These are phyloP conservation scores for Peribolospora kevripleyi DNA, from an alignment of 768 basidiomycete species.

Conservation along the genomic window DNA sequence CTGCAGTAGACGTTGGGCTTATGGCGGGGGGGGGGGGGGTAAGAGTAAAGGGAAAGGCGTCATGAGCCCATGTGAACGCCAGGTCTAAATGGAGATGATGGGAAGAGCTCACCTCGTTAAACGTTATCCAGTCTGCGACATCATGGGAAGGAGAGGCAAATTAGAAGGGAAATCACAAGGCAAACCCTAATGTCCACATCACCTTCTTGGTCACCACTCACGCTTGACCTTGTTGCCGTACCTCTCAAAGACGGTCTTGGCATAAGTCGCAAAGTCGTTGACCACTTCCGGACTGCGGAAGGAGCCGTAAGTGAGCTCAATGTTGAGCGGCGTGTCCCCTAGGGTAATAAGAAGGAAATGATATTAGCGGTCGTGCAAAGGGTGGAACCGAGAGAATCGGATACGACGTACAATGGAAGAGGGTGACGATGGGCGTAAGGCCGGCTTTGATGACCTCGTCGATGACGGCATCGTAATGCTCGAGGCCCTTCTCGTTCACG, in stretches of 20 bases:
- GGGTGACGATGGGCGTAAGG: slow-evolving; percentile 28
- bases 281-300: slow-evolving; percentile 27
- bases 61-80: no score
- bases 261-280: slow-evolving; percentile 29
- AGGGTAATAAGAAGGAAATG: no score
- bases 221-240: slow-evolving; percentile 27
- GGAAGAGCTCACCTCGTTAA: slow-evolving; percentile 25
- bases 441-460: slow-evolving; percentile 25
- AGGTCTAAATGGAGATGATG: no score
- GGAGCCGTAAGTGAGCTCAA: slow-evolving; percentile 29
- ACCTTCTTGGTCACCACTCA: background rate
- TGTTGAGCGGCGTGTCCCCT: slow-evolving; percentile 29
- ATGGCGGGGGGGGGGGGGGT: no score
- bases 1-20: no score
- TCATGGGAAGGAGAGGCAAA: no score
- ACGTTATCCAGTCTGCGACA: slow-evolving; percentile 16
- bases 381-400: background rate
- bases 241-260: slow-evolving; percentile 28
- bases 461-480: slow-evolving; percentile 24
- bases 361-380: slow-evolving; percentile 20
- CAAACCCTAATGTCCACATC: no score
- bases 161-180: no score
- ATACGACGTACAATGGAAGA: slow-evolving; percentile 22
- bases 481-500: slow-evolving; percentile 26
- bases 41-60: no score